Conservation (phyloP, 768 basidiomycete species). For the Hygrophorus pudorinus region DNA sequence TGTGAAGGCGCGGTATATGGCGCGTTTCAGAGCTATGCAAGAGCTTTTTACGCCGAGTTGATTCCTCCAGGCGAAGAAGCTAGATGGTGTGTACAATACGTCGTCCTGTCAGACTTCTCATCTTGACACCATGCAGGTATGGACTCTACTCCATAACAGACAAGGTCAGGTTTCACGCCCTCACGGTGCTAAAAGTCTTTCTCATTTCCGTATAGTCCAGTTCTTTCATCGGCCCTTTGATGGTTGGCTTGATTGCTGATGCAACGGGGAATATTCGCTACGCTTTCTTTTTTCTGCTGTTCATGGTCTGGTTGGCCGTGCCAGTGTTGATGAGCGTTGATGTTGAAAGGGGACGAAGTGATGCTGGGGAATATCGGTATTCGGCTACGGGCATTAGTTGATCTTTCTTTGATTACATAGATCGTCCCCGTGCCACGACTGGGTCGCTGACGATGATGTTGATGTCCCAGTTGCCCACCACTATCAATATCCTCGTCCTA, state of each 20-base stretch:
- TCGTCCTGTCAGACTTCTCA: not conserved
- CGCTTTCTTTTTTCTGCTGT: slow-evolving; percentile 79
- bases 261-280: slow-evolving; percentile 86
- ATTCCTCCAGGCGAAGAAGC: slow-evolving; percentile 86
- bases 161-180: slow-evolving; percentile 39
- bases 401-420: too few species aligned
- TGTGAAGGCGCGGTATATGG: slow-evolving; percentile 62
- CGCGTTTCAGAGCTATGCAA: slow-evolving; percentile 83
- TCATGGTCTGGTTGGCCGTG: slow-evolving; percentile 73
- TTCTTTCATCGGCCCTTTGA: slow-evolving; percentile 83
- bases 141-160: slow-evolving; percentile 86
- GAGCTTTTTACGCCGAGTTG: slow-evolving; percentile 80
- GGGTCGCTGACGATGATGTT: too few species aligned
- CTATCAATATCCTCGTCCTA: too few species aligned
- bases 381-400: not conserved
- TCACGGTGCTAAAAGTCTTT: slow-evolving; percentile 1
- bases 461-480: too few species aligned
- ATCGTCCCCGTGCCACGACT: not conserved
- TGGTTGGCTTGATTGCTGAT: slow-evolving; percentile 85
- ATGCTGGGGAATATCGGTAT: slow-evolving; percentile 33
- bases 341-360: slow-evolving; percentile 50
- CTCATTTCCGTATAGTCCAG: slow-evolving; percentile 47
- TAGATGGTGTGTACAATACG: slow-evolving; percentile 48
- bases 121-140: slow-evolving; percentile 28
- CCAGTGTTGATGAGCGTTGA: slow-evolving; percentile 69